Base-by-base conservation (phyloP, 257 asterid species). In the Solanum chmielewskii region DNA sequence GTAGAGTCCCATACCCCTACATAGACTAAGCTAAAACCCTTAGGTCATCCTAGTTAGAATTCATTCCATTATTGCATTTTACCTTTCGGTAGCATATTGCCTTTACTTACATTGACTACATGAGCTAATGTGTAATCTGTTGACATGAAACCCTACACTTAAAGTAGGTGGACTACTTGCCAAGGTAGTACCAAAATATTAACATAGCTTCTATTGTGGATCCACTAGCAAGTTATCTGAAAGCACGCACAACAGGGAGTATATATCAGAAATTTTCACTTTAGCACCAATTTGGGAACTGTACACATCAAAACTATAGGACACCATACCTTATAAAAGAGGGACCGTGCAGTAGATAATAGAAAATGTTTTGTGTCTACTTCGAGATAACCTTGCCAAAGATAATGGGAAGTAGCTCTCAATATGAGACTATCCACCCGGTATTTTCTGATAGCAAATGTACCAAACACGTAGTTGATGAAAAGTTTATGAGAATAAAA, bases 261-360 rank as follows among this genome's bases (percentile, higher is more conserved):
- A 78, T 88, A 89, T 5, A 70, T 56, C 25, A 73, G 18, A 42
- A 31, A 83, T 88, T 35, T 80, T 78, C 83, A 77, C 77, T 16
- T 31, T 82, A 70, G 80, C 88, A 88, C 20, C n/a, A 77, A 77
- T 73, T 89, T 89, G 9, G 35, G 89, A 81, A 86, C 27, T 39
- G 21, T 56, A n/a, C 44, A 44, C 16, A 64, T 69, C 37, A 13
- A 86, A 44, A 81, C 74, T 85, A 23, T 31, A 88, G 44, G 25
- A 52, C 71, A 42, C 75, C 85, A 68, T 86, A 94, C 98, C 98
- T 96, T 96, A 89, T 94, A 92, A 91, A 97, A 97, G 90, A 97
- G 95, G 88, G 93, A 91, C 87, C 88, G 94, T 4, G 94, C 97
- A 81, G 92, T 93, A 84, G 94, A 90, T 73, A 92, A 88, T 84